Evolutionary conservation across 345 rosid species (phyloP).

Genomic region (Atalantia buxifolia): DNA sequence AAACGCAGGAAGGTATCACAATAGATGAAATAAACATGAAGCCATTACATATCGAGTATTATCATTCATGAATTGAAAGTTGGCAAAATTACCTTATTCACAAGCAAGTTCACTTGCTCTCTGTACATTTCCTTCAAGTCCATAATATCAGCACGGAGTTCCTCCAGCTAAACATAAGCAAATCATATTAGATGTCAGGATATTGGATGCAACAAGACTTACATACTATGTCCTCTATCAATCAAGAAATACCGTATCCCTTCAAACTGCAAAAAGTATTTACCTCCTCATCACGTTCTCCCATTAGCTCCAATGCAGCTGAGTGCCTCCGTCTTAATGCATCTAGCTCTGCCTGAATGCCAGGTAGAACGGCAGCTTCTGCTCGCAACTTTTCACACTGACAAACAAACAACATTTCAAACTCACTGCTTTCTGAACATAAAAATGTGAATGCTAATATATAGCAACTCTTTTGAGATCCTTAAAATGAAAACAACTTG

Average conservation of each 20-base stretch:
- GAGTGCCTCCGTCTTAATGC: slow-evolving; percentile 91
- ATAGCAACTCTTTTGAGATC: not conserved
- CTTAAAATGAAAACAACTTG: not conserved
- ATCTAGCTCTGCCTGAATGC: slow-evolving; percentile 86
- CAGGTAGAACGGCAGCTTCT: slow-evolving; percentile 72
- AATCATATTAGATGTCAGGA: slow-evolving; percentile 16
- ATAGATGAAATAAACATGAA: not conserved
- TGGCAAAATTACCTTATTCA: slow-evolving; percentile 66
- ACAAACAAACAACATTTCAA: slow-evolving; percentile 20
- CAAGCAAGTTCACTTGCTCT: slow-evolving; percentile 98
- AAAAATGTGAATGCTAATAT: not conserved
- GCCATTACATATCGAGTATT: not conserved
- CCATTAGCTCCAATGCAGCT: slow-evolving; percentile 98
- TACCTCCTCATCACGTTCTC: slow-evolving; percentile 99
- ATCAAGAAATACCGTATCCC: not conserved
- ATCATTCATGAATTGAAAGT: not conserved
- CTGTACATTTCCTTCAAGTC: slow-evolving; percentile 99
- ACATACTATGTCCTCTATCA: not conserved
- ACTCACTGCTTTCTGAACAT: slow-evolving; percentile 6
- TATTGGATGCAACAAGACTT: not conserved
- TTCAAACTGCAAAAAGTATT: not conserved
- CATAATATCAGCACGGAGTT: slow-evolving; percentile 89
- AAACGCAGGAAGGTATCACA: slow-evolving; percentile 12
- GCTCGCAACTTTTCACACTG: slow-evolving; percentile 87
- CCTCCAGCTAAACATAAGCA: slow-evolving; percentile 73